Evolutionary conservation across 768 basidiomycete genomes (phyloP).

Genomic region (Auricularia heimuer): DNA sequence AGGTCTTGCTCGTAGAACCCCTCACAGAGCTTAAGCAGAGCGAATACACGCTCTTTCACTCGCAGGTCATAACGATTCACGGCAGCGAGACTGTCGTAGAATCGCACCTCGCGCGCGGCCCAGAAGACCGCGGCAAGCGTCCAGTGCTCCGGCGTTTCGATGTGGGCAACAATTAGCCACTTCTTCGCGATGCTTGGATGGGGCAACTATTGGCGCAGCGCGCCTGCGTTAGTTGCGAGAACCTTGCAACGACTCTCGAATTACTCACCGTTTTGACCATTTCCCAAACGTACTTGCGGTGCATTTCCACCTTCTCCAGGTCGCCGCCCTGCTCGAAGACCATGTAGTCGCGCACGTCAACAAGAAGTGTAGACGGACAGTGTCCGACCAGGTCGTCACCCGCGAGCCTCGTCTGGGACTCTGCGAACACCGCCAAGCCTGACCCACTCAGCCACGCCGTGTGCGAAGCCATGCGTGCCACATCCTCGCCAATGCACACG

Average conservation of each 20-base stretch:
- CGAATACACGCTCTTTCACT: not conserved
- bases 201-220: not conserved
- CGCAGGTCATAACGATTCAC: not conserved
- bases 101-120: not conserved
- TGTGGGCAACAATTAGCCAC: not conserved
- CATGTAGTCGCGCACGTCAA: not conserved
- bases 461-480: not conserved
- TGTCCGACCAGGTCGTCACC: not conserved
- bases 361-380: not conserved
- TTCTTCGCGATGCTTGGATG: not conserved
- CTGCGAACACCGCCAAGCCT: not conserved
- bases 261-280: not conserved
- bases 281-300: not conserved
- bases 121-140: not conserved
- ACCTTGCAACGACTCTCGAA: too few relatives aligned
- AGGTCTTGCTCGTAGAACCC: not conserved
- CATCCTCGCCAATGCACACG: not conserved
- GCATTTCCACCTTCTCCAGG: not conserved
- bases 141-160: not conserved
- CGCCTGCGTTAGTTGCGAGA: too few relatives aligned
- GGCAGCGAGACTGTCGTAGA: not conserved
- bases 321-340: not conserved
- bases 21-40: not conserved
- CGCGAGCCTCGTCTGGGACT: not conserved
- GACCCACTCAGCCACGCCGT: not conserved